Conservation (phyloP, 805 yeast genomes). For the Candida dajiaensis region DNA sequence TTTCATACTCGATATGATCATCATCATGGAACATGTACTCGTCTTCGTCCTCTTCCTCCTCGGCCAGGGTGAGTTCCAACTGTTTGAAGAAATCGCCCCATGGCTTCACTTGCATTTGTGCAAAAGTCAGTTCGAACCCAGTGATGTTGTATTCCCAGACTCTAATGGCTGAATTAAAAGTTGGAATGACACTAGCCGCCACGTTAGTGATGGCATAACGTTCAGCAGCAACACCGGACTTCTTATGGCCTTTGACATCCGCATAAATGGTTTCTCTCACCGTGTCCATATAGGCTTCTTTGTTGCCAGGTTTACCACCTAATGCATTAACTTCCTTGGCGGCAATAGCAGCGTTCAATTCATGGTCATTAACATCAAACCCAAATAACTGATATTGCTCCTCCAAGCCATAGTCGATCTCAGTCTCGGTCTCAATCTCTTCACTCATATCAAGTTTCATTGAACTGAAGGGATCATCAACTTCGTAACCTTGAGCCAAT, state of each 20-base stretch:
- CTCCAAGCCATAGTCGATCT: constrained; percentile 20
- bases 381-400: constrained; percentile 16
- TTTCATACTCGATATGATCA: constrained; percentile 6
- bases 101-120: constrained; percentile 28
- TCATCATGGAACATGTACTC: constrained; percentile 24
- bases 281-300: constrained; percentile 54
- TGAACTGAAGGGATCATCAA: constrained; percentile 13
- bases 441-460: neutral
- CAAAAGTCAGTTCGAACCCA: constrained; percentile 30
- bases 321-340: constrained; percentile 32
- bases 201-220: constrained; percentile 67
- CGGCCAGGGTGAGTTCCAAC: constrained; percentile 30
- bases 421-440: constrained; percentile 12
- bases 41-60: constrained; percentile 22
- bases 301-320: constrained; percentile 66
- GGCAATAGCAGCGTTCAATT: constrained; percentile 25
- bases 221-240: constrained; percentile 38
- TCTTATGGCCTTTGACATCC: constrained; percentile 20
- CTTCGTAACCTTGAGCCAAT: constrained; percentile 24
- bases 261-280: constrained; percentile 52
- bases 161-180: constrained; percentile 77
- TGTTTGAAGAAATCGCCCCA: constrained; percentile 57
- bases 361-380: constrained; percentile 15
- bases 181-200: constrained; percentile 73
- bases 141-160: constrained; percentile 83